Conservation (phyloP, 1,284 basidiomycete genomes). For the Coriolopsis trogii region DNA sequence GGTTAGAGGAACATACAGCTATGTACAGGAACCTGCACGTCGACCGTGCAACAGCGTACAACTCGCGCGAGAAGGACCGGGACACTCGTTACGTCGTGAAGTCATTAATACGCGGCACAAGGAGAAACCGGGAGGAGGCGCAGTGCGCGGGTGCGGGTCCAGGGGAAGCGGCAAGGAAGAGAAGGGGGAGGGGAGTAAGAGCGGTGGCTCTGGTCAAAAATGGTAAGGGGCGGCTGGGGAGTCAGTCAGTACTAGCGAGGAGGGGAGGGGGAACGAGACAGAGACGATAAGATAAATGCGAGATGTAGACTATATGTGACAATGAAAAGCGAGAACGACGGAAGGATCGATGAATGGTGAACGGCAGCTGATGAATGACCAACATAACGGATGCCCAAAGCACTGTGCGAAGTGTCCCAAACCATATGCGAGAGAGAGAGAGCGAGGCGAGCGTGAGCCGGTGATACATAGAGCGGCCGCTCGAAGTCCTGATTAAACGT, state of each 20-base stretch:
- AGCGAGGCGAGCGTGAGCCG: neutral
- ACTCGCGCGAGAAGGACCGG: conserved; percentile 5
- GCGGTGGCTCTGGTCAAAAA: neutral
- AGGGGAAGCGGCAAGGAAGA: neutral
- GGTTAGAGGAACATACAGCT: neutral
- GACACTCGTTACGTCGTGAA: conserved; percentile 21
- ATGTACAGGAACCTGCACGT: conserved; percentile 5
- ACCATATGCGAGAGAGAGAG: conserved; percentile 1
- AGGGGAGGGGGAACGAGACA: neutral
- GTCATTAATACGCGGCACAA: conserved; percentile 18
- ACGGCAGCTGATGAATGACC: neutral
- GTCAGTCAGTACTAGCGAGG: neutral
- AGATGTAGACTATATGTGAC: neutral
- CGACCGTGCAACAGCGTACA: conserved; percentile 19
- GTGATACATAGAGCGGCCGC: neutral
- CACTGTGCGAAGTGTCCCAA: conserved; percentile 20
- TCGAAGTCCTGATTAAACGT: conserved; percentile 4
- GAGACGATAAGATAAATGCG: neutral
- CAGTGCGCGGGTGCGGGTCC: conserved; percentile 7
- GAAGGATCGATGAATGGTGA: conserved; percentile 14
- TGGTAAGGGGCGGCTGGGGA: neutral
- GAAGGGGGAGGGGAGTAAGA: neutral
- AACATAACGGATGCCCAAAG: conserved; percentile 1
- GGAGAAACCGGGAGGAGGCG: conserved; percentile 2
- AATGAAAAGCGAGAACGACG: neutral